Evolutionary conservation across 306 rosid genomes (phyloP).

Genomic region (Canavalia ensiformis): DNA sequence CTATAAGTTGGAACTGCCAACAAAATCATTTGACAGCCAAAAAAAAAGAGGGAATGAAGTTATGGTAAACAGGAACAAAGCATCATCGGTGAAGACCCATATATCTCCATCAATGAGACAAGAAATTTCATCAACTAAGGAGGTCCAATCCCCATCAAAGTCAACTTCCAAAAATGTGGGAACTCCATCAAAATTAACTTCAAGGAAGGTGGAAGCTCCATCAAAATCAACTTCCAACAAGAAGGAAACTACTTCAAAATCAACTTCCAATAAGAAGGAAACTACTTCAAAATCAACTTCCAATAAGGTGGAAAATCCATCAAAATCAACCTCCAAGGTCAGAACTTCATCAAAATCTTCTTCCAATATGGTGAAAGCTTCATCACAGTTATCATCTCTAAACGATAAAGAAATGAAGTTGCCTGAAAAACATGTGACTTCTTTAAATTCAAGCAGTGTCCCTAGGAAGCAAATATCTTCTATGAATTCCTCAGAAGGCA

Average conservation of each 20-base stretch:
- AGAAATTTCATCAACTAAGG: constrained; percentile 51
- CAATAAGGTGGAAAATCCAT: not conserved
- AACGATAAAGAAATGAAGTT: constrained; percentile 50
- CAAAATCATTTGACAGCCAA: constrained; percentile 51
- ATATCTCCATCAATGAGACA: constrained; percentile 48
- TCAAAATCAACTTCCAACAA: constrained; percentile 28
- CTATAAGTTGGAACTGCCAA: constrained; percentile 25
- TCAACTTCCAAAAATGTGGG: constrained; percentile 13
- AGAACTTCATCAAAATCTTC: constrained; percentile 38
- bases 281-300: constrained; percentile 18
- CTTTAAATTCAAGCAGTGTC: constrained; percentile 52
- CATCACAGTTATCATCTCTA: constrained; percentile 43
- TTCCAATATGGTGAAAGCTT: constrained; percentile 45
- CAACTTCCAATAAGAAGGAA: not conserved
- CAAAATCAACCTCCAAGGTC: constrained; percentile 32
- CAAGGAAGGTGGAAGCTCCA: constrained; percentile 12
- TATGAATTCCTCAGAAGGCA: constrained; percentile 47
- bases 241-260: not conserved
- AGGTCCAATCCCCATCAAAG: constrained; percentile 46
- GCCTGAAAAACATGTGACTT: constrained; percentile 49
- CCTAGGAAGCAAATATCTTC: constrained; percentile 52
- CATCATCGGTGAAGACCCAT: constrained; percentile 42
- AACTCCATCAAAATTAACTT: constrained; percentile 23
- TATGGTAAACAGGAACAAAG: constrained; percentile 50
- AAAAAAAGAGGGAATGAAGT: constrained; percentile 44